A percentile compares a stretch with the other conserved stretches of the same genome.
Conservation (phyloP, 345 rosid species). For the Rubroshorea leprosula region DNA sequence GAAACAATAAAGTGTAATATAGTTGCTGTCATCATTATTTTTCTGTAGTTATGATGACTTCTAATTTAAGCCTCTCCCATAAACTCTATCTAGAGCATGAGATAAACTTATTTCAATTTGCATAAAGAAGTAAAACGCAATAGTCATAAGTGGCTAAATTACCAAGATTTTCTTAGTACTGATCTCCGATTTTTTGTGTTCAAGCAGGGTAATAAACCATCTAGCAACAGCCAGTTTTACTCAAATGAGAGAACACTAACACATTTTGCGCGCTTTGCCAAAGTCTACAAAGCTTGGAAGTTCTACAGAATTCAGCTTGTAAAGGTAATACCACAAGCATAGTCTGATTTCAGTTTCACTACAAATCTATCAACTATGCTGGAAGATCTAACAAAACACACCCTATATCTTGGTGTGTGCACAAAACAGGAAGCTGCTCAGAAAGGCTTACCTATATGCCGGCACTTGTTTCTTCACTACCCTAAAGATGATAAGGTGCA, state of each 20-base stretch:
- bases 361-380: neutral
- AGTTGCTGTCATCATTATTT: conserved; percentile 2
- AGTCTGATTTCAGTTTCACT: neutral
- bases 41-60: no score
- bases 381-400: conserved; percentile 17
- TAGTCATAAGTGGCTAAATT: no score
- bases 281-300: conserved; percentile 64
- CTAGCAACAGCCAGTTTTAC: conserved; percentile 57
- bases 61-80: no score
- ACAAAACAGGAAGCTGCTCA: conserved; percentile 47
- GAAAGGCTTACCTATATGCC: conserved; percentile 64
- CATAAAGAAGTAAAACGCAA: no score
- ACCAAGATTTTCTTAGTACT: no score
- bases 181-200: conserved; percentile 11
- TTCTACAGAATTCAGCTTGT: conserved; percentile 54
- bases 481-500: conserved; percentile 49
- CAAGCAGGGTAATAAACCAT: conserved; percentile 58
- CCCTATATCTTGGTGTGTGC: neutral
- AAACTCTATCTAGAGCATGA: no score
- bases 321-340: conserved; percentile 33
- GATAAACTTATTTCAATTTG: no score
- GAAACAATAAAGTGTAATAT: neutral
- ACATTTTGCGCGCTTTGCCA: conserved; percentile 63
- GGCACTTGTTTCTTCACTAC: conserved; percentile 69
- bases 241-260: conserved; percentile 43